Base-by-base conservation (phyloP, 2,329 filamentous ascomycete species). In the Juglanconis juglandina region DNA sequence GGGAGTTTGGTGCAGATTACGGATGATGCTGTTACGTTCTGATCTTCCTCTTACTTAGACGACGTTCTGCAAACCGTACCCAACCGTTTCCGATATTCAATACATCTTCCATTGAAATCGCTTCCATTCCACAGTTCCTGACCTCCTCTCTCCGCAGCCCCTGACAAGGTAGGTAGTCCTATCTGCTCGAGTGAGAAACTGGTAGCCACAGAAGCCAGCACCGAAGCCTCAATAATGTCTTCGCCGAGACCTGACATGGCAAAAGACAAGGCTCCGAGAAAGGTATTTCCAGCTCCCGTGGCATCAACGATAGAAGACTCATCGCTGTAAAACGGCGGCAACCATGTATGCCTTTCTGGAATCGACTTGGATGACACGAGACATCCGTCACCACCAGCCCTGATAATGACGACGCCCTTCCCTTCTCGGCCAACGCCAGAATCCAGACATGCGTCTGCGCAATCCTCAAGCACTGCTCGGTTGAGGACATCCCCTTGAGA, bases 1-100 rank as follows among this genome's bases (percentile, higher is more conserved):
- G 82, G 81, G 0, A 63, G 77, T 11, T 62, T 85, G 59, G 71
- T 75, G 58, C 75, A 75, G 0, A 81, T 83, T 63, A 72, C 75
- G 39, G 70, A 72, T 63, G 70, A 70, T 37, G 58, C 59, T 30
- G 49, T 52, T 9, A 52, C 5, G 24, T 10, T 52, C 6, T 52
- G 49, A 52, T 24, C 24, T 24, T 24, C 24, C 24, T 24, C 24
- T 24, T 24, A 24, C 24, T 24, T 24, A 24, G 24, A 39, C 11
- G 37, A 8, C 8, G 37, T 39, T 13, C 42, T 9, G 7, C 14
- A 46, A 46, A 10, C 14, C 13, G n/a, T 24, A 5, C 30, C 30
- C 3, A 49, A 34, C 24, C 9, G 9, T 10, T 33, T 3, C 4
- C 47, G 47, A 34, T 53, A 53, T 9, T 33, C 14, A 3, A n/a